These are phyloP conservation scores for Colletotrichum acutatum DNA, from an alignment of 2,329 filamentous ascomycete species.

Conservation along the genomic window DNA sequence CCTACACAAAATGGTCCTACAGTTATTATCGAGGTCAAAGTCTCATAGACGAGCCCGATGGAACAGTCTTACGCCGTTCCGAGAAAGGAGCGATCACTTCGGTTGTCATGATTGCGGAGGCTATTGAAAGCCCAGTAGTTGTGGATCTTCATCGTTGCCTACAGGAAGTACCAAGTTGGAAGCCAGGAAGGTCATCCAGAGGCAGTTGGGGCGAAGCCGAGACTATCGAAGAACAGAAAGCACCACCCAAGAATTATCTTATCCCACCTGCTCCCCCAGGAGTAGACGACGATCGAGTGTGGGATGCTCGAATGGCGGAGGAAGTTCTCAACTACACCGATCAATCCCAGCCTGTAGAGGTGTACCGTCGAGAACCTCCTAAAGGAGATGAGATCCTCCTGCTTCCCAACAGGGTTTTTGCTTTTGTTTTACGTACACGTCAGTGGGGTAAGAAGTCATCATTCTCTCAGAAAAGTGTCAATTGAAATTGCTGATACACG, in stretches of 20 bases:
- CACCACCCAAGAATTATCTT: neutral
- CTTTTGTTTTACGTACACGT: neutral
- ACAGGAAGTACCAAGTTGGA: neutral
- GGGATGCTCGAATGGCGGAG: neutral
- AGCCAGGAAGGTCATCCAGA: neutral
- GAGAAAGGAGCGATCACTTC: neutral
- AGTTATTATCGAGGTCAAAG: constrained; percentile 3
- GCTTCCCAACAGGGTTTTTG: neutral
- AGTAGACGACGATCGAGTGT: neutral
- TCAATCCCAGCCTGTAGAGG: neutral
- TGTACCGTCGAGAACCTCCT: neutral
- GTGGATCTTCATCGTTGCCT: constrained; percentile 4
- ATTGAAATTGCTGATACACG: neutral
- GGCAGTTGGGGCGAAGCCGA: neutral
- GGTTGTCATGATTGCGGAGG: neutral
- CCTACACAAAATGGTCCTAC: neutral
- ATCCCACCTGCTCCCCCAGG: neutral
- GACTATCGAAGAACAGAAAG: neutral
- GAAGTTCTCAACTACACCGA: neutral
- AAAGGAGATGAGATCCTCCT: neutral
- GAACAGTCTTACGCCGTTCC: neutral
- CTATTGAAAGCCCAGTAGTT: constrained; percentile 1
- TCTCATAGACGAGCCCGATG: neutral
- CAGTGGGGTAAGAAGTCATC: neutral
- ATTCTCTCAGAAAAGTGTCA: neutral